Evolutionary conservation across 2,329 filamentous ascomycete species (phyloP).

Genomic region (Zymoseptoria passerinii): DNA sequence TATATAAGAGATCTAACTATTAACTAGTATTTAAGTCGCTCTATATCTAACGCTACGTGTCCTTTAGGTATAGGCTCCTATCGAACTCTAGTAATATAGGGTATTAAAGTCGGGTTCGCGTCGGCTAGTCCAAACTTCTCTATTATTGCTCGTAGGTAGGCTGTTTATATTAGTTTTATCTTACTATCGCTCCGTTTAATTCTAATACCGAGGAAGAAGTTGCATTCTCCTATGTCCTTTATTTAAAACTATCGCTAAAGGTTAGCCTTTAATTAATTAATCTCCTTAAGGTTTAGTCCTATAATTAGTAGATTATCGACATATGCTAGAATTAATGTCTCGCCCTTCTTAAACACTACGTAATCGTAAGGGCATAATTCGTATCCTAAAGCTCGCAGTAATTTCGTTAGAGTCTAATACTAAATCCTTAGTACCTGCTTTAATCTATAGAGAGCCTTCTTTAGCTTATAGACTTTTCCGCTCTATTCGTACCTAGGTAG

Average conservation of each 20-base stretch:
- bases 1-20: too few species aligned
- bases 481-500: not conserved
- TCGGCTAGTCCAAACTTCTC: not conserved
- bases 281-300: not conserved
- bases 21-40: not conserved
- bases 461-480: not conserved
- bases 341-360: not conserved
- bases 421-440: conserved; percentile 2
- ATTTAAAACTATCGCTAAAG: not conserved
- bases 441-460: conserved; percentile 1
- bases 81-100: not conserved
- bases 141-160: not conserved
- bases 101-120: not conserved
- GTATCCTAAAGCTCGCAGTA: not conserved
- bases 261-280: not conserved
- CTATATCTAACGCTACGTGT: not conserved
- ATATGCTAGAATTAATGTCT: not conserved
- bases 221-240: conserved; percentile 1
- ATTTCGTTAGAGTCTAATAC: not conserved
- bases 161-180: not conserved
- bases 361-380: not conserved
- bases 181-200: not conserved
- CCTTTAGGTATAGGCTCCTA: not conserved
- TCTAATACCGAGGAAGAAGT: not conserved
- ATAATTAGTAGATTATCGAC: not conserved